A percentile compares a stretch with the other conserved stretches of the same genome.
phyloP scores from a whole-genome alignment of 441 rosid genomes.

The Cnidoscolus chayamansa region DNA sequence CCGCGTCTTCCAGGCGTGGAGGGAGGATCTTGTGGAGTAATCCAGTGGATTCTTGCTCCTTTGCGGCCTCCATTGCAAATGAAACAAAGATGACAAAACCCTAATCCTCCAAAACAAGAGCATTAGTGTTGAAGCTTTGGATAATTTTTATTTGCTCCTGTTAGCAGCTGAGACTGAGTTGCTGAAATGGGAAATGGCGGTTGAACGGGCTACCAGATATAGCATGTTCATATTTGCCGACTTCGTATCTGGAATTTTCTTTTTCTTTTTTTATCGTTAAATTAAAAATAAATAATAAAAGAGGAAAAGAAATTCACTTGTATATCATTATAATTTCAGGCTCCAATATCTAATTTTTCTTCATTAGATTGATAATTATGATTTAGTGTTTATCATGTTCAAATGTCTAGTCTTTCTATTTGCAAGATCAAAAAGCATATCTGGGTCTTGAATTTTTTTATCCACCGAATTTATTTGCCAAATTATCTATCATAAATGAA shows the following conservation, averaged over 20 bases:
- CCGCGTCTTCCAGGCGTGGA: constrained; percentile 72
- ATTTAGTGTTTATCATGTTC: too few relatives aligned
- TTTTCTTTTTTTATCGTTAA: too few relatives aligned
- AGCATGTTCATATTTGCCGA: neutral
- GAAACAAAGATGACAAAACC: neutral
- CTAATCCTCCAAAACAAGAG: neutral
- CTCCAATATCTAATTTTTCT: too few relatives aligned
- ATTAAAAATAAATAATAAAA: too few relatives aligned
- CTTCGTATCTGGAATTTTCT: neutral
- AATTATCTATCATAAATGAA: neutral
- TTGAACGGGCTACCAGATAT: neutral
- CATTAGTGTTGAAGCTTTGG: too few relatives aligned
- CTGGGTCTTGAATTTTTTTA: neutral
- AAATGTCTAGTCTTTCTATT: too few relatives aligned
- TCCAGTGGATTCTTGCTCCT: constrained; percentile 28
- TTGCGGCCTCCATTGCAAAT: constrained; percentile 40
- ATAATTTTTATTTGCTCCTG: neutral
- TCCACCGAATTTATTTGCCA: neutral
- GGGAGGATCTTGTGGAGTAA: constrained; percentile 50
- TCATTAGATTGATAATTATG: too few relatives aligned
- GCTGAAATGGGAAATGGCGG: neutral
- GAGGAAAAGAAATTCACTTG: too few relatives aligned
- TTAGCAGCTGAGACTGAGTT: neutral
- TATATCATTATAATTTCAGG: too few relatives aligned
- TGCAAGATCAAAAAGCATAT: neutral